Evolutionary conservation across 768 basidiomycete species (phyloP).

Genomic region (Tricholomella constricta): DNA sequence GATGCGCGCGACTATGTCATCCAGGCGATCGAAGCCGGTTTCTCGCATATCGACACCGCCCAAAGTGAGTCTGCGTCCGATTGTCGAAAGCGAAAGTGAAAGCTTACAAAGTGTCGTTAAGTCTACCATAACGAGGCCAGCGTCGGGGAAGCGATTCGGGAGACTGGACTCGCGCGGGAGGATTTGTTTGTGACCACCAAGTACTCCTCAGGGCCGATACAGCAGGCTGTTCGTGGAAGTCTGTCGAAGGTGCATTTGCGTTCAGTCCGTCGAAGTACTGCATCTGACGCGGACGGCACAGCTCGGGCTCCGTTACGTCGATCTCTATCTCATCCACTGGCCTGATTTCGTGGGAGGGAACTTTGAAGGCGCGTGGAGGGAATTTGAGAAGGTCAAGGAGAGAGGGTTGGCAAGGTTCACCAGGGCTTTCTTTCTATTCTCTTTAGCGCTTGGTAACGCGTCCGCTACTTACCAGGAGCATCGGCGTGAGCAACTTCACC

Average conservation of each 20-base stretch:
- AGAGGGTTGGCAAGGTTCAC: conserved; percentile 48
- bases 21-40: conserved; percentile 18
- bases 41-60: conserved; percentile 25
- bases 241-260: conserved; percentile 45
- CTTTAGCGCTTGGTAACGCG: not conserved
- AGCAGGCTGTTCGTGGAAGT: conserved; percentile 46
- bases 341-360: conserved; percentile 37
- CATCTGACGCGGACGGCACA: conserved; percentile 25
- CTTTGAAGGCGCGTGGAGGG: conserved; percentile 48
- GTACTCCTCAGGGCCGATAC: conserved; percentile 43
- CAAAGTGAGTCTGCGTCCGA: conserved; percentile 25
- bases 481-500: conserved; percentile 69
- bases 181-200: conserved; percentile 60
- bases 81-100: conserved; percentile 12
- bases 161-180: conserved; percentile 46
- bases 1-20: conserved; percentile 11
- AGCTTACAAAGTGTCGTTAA: conserved; percentile 23
- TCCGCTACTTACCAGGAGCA: conserved; percentile 5
- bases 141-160: conserved; percentile 43
- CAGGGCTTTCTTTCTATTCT: conserved; percentile 6
- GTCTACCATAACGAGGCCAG: conserved; percentile 41
- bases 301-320: conserved; percentile 63
- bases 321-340: conserved; percentile 71
- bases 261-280: not conserved
- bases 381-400: conserved; percentile 56